Evolutionary conservation across 2,329 filamentous ascomycete species (phyloP).

Genomic region (Penicillium decumbens): DNA sequence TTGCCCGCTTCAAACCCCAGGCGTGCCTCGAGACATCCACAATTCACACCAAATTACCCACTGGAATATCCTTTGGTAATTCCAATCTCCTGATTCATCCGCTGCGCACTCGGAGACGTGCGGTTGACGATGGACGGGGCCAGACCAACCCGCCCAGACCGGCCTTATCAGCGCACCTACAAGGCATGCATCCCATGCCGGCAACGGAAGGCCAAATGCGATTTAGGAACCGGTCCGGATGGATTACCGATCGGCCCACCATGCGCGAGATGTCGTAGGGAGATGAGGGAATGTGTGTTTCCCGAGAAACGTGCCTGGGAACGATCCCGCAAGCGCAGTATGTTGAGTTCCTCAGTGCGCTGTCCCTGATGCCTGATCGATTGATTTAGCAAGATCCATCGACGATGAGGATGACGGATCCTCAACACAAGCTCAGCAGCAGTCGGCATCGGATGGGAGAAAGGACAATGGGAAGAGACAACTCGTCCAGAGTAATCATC

Average conservation of each 20-base stretch:
- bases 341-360: slow-evolving; percentile 7
- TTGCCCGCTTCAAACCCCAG: slow-evolving; percentile 1
- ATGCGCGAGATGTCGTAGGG: slow-evolving; percentile 49
- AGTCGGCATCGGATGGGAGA: slow-evolving; percentile 1
- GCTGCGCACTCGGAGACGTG: slow-evolving; percentile 1
- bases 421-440: slow-evolving; percentile 7
- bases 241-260: slow-evolving; percentile 39
- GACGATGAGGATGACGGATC: slow-evolving; percentile 9
- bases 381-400: slow-evolving; percentile 13
- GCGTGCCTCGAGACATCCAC: slow-evolving; percentile 9
- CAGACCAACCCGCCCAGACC: slow-evolving; percentile 29
- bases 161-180: slow-evolving; percentile 50
- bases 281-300: slow-evolving; percentile 50
- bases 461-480: slow-evolving; percentile 5
- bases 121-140: slow-evolving; percentile 23
- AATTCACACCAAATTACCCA: slow-evolving; percentile 14
- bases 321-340: slow-evolving; percentile 35
- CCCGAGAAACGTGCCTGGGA: slow-evolving; percentile 42
- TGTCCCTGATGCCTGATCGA: slow-evolving; percentile 8
- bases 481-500: slow-evolving; percentile 3
- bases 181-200: slow-evolving; percentile 53
- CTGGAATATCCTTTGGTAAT: slow-evolving; percentile 11
- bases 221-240: slow-evolving; percentile 41
- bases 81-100: slow-evolving; percentile 13
- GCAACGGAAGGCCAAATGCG: slow-evolving; percentile 51